Conservation (phyloP, 2,329 filamentous ascomycete genomes). For the Neonectria neomacrospora region DNA sequence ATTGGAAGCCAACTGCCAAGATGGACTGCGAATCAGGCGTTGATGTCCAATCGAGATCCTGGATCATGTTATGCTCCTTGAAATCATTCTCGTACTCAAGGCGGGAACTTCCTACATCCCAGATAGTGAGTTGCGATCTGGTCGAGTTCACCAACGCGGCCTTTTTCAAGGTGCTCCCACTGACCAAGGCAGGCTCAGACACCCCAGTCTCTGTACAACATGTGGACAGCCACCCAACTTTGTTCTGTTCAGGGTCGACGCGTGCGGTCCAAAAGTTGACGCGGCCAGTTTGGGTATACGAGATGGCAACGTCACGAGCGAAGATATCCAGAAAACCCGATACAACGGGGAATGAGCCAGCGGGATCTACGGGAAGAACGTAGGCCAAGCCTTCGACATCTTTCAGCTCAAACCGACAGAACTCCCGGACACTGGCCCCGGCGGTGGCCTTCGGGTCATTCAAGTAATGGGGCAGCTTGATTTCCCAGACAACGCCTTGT, state of each 20-base stretch:
- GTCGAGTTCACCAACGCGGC: constrained; percentile 82
- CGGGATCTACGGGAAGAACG: constrained; percentile 86
- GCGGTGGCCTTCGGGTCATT: constrained; percentile 39
- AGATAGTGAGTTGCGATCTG: constrained; percentile 84
- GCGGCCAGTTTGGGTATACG: constrained; percentile 79
- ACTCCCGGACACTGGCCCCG: constrained; percentile 64
- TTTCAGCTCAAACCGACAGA: constrained; percentile 77
- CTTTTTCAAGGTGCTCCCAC: constrained; percentile 87
- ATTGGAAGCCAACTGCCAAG: constrained; percentile 91
- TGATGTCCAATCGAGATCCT: constrained; percentile 93
- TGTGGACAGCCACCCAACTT: constrained; percentile 84
- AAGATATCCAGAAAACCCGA: constrained; percentile 89
- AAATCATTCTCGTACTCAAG: constrained; percentile 85
- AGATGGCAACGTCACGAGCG: constrained; percentile 85
- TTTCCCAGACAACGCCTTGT: constrained; percentile 84
- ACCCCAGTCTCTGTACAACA: constrained; percentile 85
- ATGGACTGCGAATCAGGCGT: constrained; percentile 91
- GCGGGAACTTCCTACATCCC: constrained; percentile 85
- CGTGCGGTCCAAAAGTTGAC: constrained; percentile 89
- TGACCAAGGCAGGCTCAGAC: constrained; percentile 77
- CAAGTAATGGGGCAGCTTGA: constrained; percentile 67
- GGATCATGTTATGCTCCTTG: constrained; percentile 77
- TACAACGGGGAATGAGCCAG: constrained; percentile 75
- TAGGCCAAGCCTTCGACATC: constrained; percentile 68
- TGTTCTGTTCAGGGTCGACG: constrained; percentile 68